Evolutionary conservation across 805 yeast species (phyloP), one percentile per base, ranked within the genome.

Genomic region (Candida piceae): DNA sequence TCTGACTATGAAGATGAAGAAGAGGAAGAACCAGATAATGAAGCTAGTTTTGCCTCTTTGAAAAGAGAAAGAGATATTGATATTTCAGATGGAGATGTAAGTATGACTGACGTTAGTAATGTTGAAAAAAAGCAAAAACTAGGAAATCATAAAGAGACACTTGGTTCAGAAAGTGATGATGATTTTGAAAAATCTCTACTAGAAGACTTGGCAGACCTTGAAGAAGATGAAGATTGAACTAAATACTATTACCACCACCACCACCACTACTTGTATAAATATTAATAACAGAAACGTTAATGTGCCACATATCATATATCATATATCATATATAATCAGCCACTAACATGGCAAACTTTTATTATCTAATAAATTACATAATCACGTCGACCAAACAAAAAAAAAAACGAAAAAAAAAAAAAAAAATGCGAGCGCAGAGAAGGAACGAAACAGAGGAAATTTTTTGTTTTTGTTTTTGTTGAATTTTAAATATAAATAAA

Each of bases 141-240:
- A 21, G 43, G 39, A 8, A 38, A 40, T 10, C 47, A 50, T 1
- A 58, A 49, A 1, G 60, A 53, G 7, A 24, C 13, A 9, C 13
- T 9, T 6, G 48, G 42, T 0, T 48, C 46, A 4, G 51, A 42
- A 8, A 68, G 66, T 20, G 58, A 67, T 33, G 74, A 70, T 34
- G 76, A 70, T 32, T 65, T 70, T 24, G 78, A 73, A 44, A 64
- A 67, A 41, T 76, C 71, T 46, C 55, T 73, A 31, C 55, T 72
- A 22, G 72, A 70, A 32, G 77, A 73, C 19, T 63, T 73, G 45
- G 76, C 71, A 25, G 74, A 66, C 34, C 50, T 70, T 26, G 72
- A 67, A 31, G 67, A 62, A 29, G 40, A 36, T 3, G 42, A 35
- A n/a, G n/a, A n/a, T n/a, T n/a, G n/a, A n/a, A n/a, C n/a, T n/a